Evolutionary conservation across 2,329 filamentous ascomycete genomes (phyloP).

Genomic region (Nemania sp.): DNA sequence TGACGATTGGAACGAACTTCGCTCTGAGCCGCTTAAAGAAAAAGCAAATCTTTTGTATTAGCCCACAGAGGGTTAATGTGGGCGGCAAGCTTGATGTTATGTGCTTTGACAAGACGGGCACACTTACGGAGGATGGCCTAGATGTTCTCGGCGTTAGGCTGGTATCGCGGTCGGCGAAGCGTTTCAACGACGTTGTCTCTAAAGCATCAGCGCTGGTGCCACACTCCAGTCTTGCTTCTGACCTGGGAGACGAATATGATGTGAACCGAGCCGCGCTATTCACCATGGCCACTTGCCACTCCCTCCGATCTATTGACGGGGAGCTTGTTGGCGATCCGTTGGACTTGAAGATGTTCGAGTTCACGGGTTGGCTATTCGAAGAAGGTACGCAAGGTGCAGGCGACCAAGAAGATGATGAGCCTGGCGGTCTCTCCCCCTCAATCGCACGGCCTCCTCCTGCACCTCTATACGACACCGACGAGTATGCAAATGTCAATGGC

Average conservation of each 20-base stretch:
- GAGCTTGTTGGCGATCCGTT: conserved; percentile 92
- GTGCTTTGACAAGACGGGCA: conserved; percentile 99
- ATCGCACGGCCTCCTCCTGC: conserved; percentile 78
- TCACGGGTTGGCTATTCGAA: conserved; percentile 89
- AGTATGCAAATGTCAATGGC: conserved; percentile 34
- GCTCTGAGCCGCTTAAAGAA: conserved; percentile 83
- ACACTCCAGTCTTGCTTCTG: conserved; percentile 35
- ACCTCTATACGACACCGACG: conserved; percentile 52
- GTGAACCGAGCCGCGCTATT: conserved; percentile 69
- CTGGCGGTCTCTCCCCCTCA: conserved; percentile 78
- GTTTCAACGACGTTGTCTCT: conserved; percentile 76
- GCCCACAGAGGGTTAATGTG: conserved; percentile 94
- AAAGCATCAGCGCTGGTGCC: conserved; percentile 64
- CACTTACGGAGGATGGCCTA: conserved; percentile 91
- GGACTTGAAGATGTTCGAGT: conserved; percentile 98
- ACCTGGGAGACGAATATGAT: conserved; percentile 40
- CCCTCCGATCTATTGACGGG: conserved; percentile 80
- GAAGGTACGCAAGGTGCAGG: conserved; percentile 74
- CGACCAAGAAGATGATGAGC: conserved; percentile 72
- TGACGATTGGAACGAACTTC: conserved; percentile 97
- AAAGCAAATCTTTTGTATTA: conserved; percentile 96
- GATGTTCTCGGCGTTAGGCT: conserved; percentile 89
- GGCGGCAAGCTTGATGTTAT: conserved; percentile 94
- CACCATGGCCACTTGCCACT: conserved; percentile 97
- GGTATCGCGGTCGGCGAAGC: conserved; percentile 62